Evolutionary conservation across 352 stramenopile species (phyloP).

Genomic region (Pythium periplocum): DNA sequence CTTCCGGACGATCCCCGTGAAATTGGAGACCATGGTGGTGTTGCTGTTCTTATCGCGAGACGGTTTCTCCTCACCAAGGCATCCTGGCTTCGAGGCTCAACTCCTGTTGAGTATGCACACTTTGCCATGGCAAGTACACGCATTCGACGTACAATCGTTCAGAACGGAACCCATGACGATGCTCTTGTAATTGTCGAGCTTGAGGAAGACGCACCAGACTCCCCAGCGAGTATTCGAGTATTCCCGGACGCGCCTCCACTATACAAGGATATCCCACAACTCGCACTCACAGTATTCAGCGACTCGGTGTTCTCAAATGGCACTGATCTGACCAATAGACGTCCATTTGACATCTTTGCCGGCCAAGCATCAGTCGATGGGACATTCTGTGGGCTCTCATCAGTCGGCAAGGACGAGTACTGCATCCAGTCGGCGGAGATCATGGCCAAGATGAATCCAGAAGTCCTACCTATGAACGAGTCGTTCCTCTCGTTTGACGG

Average conservation of each 20-base stretch:
- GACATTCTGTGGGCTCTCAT: no score
- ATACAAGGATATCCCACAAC: no score
- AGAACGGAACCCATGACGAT: constrained; percentile 1
- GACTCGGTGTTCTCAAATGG: no score
- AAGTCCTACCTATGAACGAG: constrained; percentile 7
- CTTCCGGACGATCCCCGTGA: constrained; percentile 1
- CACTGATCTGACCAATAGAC: no score
- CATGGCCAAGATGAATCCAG: not conserved
- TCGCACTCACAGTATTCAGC: no score
- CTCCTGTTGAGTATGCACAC: constrained; percentile 8
- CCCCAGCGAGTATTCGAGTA: no score
- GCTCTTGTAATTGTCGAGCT: constrained; percentile 16
- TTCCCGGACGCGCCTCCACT: no score
- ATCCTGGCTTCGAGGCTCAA: constrained; percentile 6
- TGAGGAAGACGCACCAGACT: not conserved
- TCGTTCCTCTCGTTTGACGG: constrained; percentile 14
- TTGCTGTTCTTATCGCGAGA: constrained; percentile 14
- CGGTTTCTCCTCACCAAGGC: constrained; percentile 12
- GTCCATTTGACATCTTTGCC: no score
- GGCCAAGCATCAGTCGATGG: no score
- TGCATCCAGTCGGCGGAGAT: constrained; percentile 13
- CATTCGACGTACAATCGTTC: constrained; percentile 5
- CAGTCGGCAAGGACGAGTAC: no score
- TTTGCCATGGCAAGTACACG: constrained; percentile 1
- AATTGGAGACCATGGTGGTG: constrained; percentile 1